Percentiles rank a stretch among this genome's conserved stretches.
Evolutionary conservation across 352 stramenopile species (phyloP).

Genomic region (Phytophthora niederhauseri): DNA sequence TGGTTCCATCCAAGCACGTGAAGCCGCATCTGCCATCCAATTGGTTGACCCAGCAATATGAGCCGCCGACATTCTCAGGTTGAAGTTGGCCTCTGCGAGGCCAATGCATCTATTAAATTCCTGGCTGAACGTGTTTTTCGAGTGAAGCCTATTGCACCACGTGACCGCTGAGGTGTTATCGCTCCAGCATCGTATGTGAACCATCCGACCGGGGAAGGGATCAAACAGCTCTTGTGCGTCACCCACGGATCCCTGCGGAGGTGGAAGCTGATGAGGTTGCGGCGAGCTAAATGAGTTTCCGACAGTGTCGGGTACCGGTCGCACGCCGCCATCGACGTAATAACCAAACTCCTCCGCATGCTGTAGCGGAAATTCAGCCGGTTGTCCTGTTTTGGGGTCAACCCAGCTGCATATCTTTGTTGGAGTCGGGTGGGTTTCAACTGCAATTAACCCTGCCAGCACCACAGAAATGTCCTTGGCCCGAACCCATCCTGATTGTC

Average conservation of each 20-base stretch:
- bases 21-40: too few species aligned
- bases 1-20: too few species aligned
- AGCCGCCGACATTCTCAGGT: too few species aligned
- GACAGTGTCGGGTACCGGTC: neutral
- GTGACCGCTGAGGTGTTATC: too few species aligned
- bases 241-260: neutral
- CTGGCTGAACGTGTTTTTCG: too few species aligned
- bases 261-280: neutral
- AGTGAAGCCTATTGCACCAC: too few species aligned
- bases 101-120: too few species aligned
- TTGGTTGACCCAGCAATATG: too few species aligned
- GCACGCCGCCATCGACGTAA: neutral
- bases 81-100: too few species aligned
- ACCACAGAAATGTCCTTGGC: neutral
- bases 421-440: neutral
- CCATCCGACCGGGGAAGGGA: neutral
- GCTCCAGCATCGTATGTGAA: too few species aligned
- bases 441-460: neutral
- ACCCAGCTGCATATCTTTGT: slow-evolving; percentile 3
- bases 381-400: too few species aligned
- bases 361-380: neutral
- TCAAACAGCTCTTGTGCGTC: slow-evolving; percentile 3
- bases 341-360: neutral
- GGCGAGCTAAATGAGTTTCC: neutral
- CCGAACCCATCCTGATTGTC: neutral